Base-by-base conservation (phyloP, 306 rosid species). In the Dryas alaskensis region DNA sequence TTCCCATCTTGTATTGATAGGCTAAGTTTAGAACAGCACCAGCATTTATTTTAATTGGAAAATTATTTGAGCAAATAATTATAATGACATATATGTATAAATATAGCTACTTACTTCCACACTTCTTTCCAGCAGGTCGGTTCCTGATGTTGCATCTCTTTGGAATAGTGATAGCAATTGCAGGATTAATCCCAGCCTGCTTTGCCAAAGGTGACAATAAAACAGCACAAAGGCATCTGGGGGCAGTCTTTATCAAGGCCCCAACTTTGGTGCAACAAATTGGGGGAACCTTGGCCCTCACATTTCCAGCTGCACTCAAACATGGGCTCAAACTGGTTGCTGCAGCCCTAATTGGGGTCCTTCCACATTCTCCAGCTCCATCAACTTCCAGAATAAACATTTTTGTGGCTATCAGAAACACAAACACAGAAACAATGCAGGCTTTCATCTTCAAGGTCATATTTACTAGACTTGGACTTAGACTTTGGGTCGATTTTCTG, bases 121-220 rank as follows among this genome's bases (percentile, higher is more conserved):
- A 93, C 80, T 93, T 93, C 82, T 89, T 87, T 61, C 97, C 98
- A 16, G 73, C 88, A 3, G 89, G 88, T 16, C 98, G 82, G 88
- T 91, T 93, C 69, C 67, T 82, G 65, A 93, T 91, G 84, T 85
- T 89, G 92, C 98, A 93, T 16, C 97, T 79, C 83, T 93, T 93
- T 6, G 98, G 96, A 66, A 93, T 60, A 53, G 90, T 82, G 14
- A 93, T 89, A 37, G 97, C 98, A 73, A 82, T 83, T 7, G 85
- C 93, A 16, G 86, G 90, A 31, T 91, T 89, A 40, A 93, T 89
- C 67, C 88, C 88, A 0, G 90, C 96, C 62, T 89, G 86, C 81
- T 87, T 90, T 3, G 96, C 92, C 78, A 93, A 59, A 65, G 98
- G 97, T 5, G 98, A 93, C 61, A 93, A 64, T 62, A 93, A 63